These are phyloP conservation scores for Nicotiana undulata DNA, from an alignment of 257 asterid species.

Conservation along the genomic window DNA sequence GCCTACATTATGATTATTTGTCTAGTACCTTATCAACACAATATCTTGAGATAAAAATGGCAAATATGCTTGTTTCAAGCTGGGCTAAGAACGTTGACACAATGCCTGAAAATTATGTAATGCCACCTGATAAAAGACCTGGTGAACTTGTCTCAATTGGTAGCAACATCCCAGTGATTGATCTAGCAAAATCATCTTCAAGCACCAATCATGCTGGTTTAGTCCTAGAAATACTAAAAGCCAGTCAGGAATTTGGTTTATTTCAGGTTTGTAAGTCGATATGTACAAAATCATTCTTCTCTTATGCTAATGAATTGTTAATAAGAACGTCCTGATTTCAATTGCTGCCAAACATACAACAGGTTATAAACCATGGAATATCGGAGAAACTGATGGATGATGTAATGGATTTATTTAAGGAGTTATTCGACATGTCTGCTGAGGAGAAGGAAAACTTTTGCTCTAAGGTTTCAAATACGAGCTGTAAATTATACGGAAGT, in stretches of 20 bases:
- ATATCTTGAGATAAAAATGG: neutral
- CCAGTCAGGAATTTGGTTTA: neutral
- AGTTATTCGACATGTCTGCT: conserved; percentile 33
- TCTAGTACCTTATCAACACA: neutral
- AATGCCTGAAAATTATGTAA: neutral
- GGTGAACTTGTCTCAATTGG: neutral
- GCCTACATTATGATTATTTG: neutral
- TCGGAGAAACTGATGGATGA: conserved; percentile 32
- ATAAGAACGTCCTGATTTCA: neutral
- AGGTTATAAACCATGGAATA: conserved; percentile 62
- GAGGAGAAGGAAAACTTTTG: conserved; percentile 34
- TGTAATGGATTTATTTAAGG: conserved; percentile 34
- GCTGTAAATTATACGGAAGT: conserved; percentile 53
- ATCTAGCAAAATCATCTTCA: neutral
- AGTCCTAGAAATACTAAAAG: neutral
- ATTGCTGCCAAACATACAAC: neutral
- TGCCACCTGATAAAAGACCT: neutral
- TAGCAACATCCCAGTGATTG: neutral
- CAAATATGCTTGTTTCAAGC: neutral
- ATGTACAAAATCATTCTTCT: neutral
- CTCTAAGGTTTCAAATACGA: conserved; percentile 17
- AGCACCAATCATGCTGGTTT: neutral
- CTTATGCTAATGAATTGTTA: neutral
- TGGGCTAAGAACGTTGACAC: neutral
- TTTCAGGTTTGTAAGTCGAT: neutral